Evolutionary conservation across 129 eudicot species (phyloP).

Genomic region (Cynara cardunculus): DNA sequence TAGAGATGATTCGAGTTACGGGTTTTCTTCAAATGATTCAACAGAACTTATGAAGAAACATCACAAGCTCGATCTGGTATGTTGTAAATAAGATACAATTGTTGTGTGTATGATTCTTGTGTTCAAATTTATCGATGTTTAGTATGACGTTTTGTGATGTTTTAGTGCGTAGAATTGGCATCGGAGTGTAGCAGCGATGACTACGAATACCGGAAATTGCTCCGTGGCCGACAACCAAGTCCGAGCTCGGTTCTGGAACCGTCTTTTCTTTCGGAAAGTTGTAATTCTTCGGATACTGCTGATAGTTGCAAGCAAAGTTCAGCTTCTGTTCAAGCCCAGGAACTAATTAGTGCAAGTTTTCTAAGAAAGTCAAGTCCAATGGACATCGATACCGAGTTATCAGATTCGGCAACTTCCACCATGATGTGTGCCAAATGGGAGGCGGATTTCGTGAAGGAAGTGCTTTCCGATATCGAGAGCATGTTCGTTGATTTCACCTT

Average conservation of each 20-base stretch:
- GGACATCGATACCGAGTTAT: conserved; percentile 58
- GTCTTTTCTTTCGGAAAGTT: conserved; percentile 61
- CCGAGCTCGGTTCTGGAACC: conserved; percentile 81
- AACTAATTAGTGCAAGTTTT: conserved; percentile 30
- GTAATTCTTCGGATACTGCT: conserved; percentile 59
- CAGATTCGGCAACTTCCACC: conserved; percentile 79
- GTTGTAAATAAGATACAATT: background rate
- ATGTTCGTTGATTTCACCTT: conserved; percentile 63
- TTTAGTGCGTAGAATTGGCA: conserved; percentile 39
- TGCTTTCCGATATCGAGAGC: conserved; percentile 45
- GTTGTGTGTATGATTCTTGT: background rate
- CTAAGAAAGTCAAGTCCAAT: conserved; percentile 27
- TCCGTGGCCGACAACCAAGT: conserved; percentile 55
- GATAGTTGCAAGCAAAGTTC: conserved; percentile 61
- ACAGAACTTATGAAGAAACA: conserved; percentile 31
- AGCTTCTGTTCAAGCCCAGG: conserved; percentile 53
- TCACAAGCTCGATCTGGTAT: conserved; percentile 43
- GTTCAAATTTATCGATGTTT: background rate
- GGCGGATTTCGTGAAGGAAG: conserved; percentile 51
- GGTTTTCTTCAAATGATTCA: conserved; percentile 27
- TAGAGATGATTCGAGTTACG: conserved; percentile 25
- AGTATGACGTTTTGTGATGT: background rate
- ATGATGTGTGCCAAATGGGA: conserved; percentile 46
- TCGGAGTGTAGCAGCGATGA: conserved; percentile 25
- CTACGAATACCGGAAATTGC: conserved; percentile 33